Evolutionary conservation across 2,329 filamentous ascomycete species (phyloP), one percentile per base, ranked within the genome.

Genomic region (Cadophora sp.): DNA sequence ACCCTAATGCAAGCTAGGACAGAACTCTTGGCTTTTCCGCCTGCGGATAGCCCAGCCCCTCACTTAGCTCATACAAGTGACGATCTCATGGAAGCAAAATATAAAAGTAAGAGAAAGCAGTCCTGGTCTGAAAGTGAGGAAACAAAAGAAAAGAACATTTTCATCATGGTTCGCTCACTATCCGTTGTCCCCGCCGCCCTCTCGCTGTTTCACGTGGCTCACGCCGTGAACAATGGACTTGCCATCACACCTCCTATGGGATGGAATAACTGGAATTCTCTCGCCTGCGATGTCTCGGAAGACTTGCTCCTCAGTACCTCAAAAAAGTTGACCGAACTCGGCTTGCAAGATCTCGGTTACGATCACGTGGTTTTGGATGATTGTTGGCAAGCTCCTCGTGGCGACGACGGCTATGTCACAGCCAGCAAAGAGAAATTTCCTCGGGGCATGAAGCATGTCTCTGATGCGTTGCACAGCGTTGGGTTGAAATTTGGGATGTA

Each of bases 341-440:
- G 82, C 5, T 77, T 85, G 5, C 80, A 80, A 70, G 82, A 84
- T 47, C 78, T 81, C 5, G 85, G 85, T 7, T 87, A 87, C 73
- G 75, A 81, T 18, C 86, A 88, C 65, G 82, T 88, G 66, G 86
- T 73, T 20, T 75, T 85, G 4, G 83, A 85, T 70, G 83, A 85
- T 71, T 84, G 83, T 73, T 85, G 83, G 83, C 24, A 36, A n/a
- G 48, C 66, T 11, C 64, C 51, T 16, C 81, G 80, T 36, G 76
- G 82, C 11, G 67, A 66, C 24, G 59, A 66, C 8, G 53, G 56
- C 41, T 64, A 64, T 33, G 73, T 84, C 3, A 72, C 78, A 1
- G 73, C 77, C 5, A 75, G 82, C 67, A n/a, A n/a, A 27, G 76
- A 73, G 0, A 74, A 77, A 3, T 83, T 83, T 43, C 82, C 81